Percentiles rank a stretch among this genome's conserved stretches.
phyloP scores from a whole-genome alignment of 768 basidiomycete genomes.

The Hericium rajendrae region DNA sequence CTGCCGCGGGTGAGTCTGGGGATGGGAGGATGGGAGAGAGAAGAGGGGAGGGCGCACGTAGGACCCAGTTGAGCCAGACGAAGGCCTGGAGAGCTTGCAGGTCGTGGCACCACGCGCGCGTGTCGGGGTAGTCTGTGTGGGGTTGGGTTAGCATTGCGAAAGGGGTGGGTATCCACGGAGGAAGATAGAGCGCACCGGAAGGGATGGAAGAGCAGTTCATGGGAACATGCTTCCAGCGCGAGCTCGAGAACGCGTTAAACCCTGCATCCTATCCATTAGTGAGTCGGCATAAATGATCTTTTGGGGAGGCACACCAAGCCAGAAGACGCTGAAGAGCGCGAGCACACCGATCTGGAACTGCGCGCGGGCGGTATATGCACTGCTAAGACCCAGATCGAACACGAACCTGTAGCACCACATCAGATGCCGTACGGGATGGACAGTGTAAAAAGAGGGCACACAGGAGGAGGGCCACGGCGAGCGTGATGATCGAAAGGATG shows the following conservation, averaged over 20 bases:
- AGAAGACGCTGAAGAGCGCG: constrained; percentile 37
- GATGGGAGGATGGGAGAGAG: neutral
- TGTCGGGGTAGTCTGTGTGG: constrained; percentile 30
- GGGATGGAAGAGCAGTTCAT: constrained; percentile 41
- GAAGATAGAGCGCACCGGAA: constrained; percentile 23
- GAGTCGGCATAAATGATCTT: neutral
- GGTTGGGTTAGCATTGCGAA: neutral
- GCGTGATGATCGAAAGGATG: constrained; percentile 43
- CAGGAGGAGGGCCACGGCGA: constrained; percentile 34
- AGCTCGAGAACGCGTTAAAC: constrained; percentile 36
- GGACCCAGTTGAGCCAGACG: constrained; percentile 49
- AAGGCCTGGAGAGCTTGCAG: constrained; percentile 46
- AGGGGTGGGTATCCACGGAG: neutral
- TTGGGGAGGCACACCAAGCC: constrained; percentile 35
- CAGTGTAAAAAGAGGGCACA: constrained; percentile 19
- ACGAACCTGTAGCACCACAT: constrained; percentile 26
- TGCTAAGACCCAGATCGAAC: constrained; percentile 31
- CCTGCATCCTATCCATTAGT: neutral
- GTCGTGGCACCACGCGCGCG: constrained; percentile 43
- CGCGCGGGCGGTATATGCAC: constrained; percentile 36
- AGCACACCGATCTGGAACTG: constrained; percentile 39
- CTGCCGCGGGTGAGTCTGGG: neutral
- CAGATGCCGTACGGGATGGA: neutral
- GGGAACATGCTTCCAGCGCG: constrained; percentile 42
- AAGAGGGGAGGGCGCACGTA: constrained; percentile 29